These are phyloP conservation scores for Solanum hybrid DNA, from an alignment of 305 asterid species.

Conservation along the genomic window DNA sequence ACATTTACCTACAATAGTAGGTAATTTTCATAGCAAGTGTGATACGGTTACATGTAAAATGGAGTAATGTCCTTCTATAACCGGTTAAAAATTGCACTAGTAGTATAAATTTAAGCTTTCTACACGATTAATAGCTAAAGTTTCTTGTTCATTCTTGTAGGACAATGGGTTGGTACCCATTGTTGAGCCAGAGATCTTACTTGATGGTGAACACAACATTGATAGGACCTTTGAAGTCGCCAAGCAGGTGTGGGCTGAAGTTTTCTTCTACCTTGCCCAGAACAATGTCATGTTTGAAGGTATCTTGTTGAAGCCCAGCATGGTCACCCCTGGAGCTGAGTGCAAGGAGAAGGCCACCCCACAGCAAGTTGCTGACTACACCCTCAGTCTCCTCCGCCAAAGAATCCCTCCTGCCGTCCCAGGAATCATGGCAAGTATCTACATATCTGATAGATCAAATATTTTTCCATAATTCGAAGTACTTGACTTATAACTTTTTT, in stretches of 20 bases:
- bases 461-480: neutral
- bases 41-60: neutral
- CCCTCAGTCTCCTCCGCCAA: slow-evolving; percentile 41
- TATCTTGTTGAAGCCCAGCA: slow-evolving; percentile 55
- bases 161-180: slow-evolving; percentile 66
- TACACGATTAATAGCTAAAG: neutral
- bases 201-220: slow-evolving; percentile 54
- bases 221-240: slow-evolving; percentile 52
- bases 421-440: slow-evolving; percentile 54
- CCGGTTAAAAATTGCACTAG: neutral
- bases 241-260: slow-evolving; percentile 57
- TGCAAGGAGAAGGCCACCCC: slow-evolving; percentile 48
- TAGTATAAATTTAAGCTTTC: neutral
- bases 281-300: slow-evolving; percentile 59
- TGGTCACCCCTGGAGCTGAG: slow-evolving; percentile 68
- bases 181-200: slow-evolving; percentile 65
- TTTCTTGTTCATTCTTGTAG: slow-evolving; percentile 14
- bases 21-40: neutral
- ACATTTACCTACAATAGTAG: neutral
- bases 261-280: slow-evolving; percentile 57
- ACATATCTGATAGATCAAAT: neutral
- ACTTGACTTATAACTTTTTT: neutral
- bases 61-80: neutral
- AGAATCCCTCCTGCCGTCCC: slow-evolving; percentile 68
- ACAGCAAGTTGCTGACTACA: slow-evolving; percentile 39